Evolutionary conservation across 768 basidiomycete species (phyloP), one percentile per base, ranked within the genome.

Genomic region (Pulveroboletus sp.): DNA sequence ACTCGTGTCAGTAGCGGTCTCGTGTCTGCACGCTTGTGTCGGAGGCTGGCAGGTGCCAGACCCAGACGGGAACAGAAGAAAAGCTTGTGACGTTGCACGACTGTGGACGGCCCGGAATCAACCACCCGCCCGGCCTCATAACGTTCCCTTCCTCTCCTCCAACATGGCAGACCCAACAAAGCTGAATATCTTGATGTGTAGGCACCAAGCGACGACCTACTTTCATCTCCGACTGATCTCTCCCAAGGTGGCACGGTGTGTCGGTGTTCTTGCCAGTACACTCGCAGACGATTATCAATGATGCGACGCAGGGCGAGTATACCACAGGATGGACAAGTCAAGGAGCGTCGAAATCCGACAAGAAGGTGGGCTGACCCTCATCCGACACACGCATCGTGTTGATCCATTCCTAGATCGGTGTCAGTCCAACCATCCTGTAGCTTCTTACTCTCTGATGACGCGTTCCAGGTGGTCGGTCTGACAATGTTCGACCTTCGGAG

Each of bases 281-380:
- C 14, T 24, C 9, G 15, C 50, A 40, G 18, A 24, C 21, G 31
- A 49, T 50, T 37, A 37, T 45, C 46, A 32, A 33, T 35, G 18
- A 50, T 32, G 30, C 32, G 18, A 33, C 24, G 4, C 46, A 80
- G 82, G 89, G 89, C 38, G 90, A 94, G 73, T 95, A 95, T 66
- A 95, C 93, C 54, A 95, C 93, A 45, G 93, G 93, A 65, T 95
- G 89, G 89, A 92, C 89, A 9, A 83, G 82, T 11, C 81, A 86
- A 33, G 93, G 93, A n/a, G 90, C 89, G 38, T 94, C 92, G 14
- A 90, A 84, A 63, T 94, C 92, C 6, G 93, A 95, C 72, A 95
- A 95, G 73, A 96, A 93, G 78, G 90, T 87, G 49, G 47, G 73
- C 49, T 11, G 15, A 11, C 40, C 27, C 36, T 47, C 36, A 8